A percentile compares a stretch with the other conserved stretches of the same genome.
phyloP scores from a whole-genome alignment of 2,329 filamentous ascomycete species.

The Colletotrichum sp. region DNA sequence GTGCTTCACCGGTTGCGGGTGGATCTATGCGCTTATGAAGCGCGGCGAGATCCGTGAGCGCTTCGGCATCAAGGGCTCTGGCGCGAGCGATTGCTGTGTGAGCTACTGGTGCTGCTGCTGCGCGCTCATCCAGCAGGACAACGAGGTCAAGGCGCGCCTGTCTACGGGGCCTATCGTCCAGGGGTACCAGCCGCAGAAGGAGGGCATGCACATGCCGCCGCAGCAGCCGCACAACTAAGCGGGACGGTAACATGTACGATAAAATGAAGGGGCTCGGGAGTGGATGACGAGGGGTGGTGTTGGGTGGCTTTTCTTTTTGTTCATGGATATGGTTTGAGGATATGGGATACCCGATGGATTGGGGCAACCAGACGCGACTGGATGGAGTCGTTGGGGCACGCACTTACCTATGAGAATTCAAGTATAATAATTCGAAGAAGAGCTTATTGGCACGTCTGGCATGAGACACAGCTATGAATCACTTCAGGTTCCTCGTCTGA shows the following conservation, averaged over 20 bases:
- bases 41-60: conserved; percentile 57
- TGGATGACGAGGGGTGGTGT: not conserved
- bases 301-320: not conserved
- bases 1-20: conserved; percentile 46
- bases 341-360: conserved; percentile 10
- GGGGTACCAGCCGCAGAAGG: conserved; percentile 41
- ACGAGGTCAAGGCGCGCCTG: conserved; percentile 47
- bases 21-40: conserved; percentile 56
- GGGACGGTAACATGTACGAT: too few relatives aligned
- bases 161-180: conserved; percentile 30
- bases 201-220: conserved; percentile 41
- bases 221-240: not conserved
- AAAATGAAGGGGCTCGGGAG: not conserved
- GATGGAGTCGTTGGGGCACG: not conserved
- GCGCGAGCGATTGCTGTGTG: conserved; percentile 54
- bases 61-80: conserved; percentile 57
- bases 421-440: not conserved
- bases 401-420: not conserved
- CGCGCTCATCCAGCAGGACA: conserved; percentile 62
- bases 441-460: not conserved
- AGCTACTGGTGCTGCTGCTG: conserved; percentile 63
- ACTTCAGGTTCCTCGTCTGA: not conserved
- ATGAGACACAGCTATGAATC: not conserved
- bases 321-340: not conserved
- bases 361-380: not conserved